phyloP scores from a whole-genome alignment of 176 grass and related monocot genomes.

The Oropetium thomaeum region DNA sequence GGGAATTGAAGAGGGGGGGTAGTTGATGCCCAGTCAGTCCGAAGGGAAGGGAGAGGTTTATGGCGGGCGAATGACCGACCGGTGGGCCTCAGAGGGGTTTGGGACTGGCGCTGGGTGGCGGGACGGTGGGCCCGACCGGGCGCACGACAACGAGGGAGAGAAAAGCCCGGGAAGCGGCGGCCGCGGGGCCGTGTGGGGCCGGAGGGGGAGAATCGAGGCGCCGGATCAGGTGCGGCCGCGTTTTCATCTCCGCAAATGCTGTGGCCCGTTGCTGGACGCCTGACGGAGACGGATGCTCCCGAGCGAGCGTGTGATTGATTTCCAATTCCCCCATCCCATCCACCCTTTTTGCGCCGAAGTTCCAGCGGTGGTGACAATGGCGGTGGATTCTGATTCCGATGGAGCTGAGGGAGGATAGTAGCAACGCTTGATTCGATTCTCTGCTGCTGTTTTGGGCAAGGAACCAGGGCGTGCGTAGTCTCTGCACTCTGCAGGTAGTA shows the following conservation, averaged over 20 bases:
- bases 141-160: constrained; percentile 41
- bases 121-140: background rate
- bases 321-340: no score
- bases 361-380: background rate
- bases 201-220: constrained; percentile 11
- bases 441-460: background rate
- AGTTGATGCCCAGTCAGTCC: background rate
- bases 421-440: background rate
- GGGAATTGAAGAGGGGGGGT: constrained; percentile 30
- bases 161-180: constrained; percentile 51
- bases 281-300: background rate
- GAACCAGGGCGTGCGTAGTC: background rate
- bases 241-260: background rate
- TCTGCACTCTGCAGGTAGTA: background rate
- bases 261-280: no score
- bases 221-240: constrained; percentile 35
- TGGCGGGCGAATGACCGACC: constrained; percentile 23
- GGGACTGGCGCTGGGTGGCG: background rate
- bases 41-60: constrained; percentile 13
- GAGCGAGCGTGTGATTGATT: no score
- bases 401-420: background rate
- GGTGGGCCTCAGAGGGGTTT: background rate
- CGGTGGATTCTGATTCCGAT: constrained; percentile 7
- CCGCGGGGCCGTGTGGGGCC: constrained; percentile 6
- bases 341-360: background rate